A percentile compares a stretch with the other conserved stretches of the same genome.
Evolutionary conservation across 1,284 basidiomycete species (phyloP).

Genomic region (Marasmius oreades): DNA sequence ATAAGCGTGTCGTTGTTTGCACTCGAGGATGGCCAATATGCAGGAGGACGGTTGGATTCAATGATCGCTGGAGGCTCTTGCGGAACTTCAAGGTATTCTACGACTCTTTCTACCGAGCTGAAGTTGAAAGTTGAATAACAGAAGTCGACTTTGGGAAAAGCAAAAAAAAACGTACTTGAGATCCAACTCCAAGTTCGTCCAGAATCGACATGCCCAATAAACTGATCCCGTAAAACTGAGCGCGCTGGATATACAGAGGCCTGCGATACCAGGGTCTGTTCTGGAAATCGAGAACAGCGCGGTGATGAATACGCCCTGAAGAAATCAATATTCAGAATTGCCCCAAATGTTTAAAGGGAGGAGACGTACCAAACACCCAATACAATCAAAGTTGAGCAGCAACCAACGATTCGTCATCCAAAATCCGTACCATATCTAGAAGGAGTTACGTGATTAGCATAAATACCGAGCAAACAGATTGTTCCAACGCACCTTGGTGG

Average conservation of each 20-base stretch:
- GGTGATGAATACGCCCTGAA: constrained; percentile 54
- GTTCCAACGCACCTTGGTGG: constrained; percentile 49
- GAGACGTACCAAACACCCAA: constrained; percentile 45
- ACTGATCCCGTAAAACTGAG: constrained; percentile 57
- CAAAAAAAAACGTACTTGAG: constrained; percentile 47
- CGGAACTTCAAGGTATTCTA: constrained; percentile 86
- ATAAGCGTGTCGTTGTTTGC: constrained; percentile 49
- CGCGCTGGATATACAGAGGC: constrained; percentile 82
- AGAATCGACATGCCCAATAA: constrained; percentile 69
- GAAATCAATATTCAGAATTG: too few species aligned
- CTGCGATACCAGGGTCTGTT: constrained; percentile 73
- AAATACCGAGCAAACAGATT: neutral
- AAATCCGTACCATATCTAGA: constrained; percentile 70
- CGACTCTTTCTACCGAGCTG: constrained; percentile 82
- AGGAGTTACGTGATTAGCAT: neutral
- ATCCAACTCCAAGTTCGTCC: constrained; percentile 57
- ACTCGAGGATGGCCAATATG: constrained; percentile 81
- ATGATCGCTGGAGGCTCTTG: constrained; percentile 79
- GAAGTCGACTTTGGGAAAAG: neutral
- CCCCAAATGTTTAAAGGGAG: too few species aligned
- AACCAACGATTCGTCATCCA: constrained; percentile 85
- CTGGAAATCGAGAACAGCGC: constrained; percentile 69
- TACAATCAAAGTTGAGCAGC: constrained; percentile 69
- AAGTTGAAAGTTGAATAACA: neutral
- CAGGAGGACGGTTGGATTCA: constrained; percentile 65